Evolutionary conservation across 2,329 filamentous ascomycete species (phyloP).

Genomic region (Alternaria tenuissima): DNA sequence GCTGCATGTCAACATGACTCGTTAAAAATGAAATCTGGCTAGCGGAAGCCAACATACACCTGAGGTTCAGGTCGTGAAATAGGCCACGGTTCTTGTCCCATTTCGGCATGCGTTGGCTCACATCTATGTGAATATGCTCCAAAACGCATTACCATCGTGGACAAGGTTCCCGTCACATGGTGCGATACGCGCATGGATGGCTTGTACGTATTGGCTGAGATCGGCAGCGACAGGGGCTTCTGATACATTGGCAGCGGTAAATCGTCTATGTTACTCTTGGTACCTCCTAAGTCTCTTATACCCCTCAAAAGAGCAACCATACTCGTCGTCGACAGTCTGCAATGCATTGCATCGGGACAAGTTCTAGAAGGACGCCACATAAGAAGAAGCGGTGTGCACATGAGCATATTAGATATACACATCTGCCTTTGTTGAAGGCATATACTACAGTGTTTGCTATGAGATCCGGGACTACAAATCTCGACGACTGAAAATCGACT

Average conservation of each 20-base stretch:
- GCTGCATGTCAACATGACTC: neutral
- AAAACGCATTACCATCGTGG: neutral
- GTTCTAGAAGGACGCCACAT: neutral
- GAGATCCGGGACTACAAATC: neutral
- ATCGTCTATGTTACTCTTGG: neutral
- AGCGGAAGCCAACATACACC: neutral
- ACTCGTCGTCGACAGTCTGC: neutral
- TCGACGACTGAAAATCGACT: neutral
- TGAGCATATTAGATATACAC: neutral
- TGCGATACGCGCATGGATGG: neutral
- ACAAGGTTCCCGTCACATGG: neutral
- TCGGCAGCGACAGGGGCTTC: neutral
- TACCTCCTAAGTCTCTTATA: neutral
- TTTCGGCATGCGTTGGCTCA: neutral
- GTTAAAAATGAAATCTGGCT: neutral
- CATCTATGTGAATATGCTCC: neutral
- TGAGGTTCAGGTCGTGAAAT: neutral
- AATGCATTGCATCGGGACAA: neutral
- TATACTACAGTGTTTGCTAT: neutral
- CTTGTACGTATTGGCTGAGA: neutral
- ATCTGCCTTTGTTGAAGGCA: neutral
- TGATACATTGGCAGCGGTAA: neutral
- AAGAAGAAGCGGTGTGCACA: constrained; percentile 1
- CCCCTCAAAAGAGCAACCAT: neutral
- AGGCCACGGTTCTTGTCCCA: neutral